Evolutionary conservation across 495 filamentous ascomycete genomes (phyloP).

Genomic region (Haplographium delicatum): DNA sequence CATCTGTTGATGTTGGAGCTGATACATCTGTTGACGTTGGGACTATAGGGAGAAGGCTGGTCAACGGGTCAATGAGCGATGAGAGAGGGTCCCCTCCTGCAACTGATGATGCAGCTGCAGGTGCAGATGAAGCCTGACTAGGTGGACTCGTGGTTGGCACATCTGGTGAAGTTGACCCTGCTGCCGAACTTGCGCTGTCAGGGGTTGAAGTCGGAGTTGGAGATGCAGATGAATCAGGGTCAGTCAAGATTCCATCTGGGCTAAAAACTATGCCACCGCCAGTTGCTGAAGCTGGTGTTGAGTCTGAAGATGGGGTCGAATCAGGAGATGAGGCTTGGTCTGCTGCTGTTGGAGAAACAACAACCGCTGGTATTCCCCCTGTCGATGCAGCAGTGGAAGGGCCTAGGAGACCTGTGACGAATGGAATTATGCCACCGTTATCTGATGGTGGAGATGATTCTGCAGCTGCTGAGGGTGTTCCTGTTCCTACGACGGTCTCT

Average conservation of each 20-base stretch:
- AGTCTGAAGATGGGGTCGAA: constrained; percentile 2
- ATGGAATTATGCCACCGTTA: neutral
- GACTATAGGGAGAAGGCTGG: neutral
- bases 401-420: neutral
- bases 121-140: constrained; percentile 15
- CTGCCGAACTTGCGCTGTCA: neutral
- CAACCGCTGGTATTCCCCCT: constrained; percentile 12
- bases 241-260: constrained; percentile 22
- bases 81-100: neutral
- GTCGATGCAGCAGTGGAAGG: constrained; percentile 13
- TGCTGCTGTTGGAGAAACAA: constrained; percentile 13
- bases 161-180: neutral
- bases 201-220: neutral
- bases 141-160: constrained; percentile 28
- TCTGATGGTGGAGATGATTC: no score
- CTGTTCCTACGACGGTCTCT: neutral
- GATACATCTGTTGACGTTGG: neutral
- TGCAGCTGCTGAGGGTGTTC: neutral
- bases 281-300: neutral
- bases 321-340: constrained; percentile 14
- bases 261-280: constrained; percentile 20
- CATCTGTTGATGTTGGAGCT: neutral
- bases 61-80: neutral
- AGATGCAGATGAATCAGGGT: constrained; percentile 15
- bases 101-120: neutral